Conservation (phyloP, 495 filamentous ascomycete species). For the Tuber magnatum region DNA sequence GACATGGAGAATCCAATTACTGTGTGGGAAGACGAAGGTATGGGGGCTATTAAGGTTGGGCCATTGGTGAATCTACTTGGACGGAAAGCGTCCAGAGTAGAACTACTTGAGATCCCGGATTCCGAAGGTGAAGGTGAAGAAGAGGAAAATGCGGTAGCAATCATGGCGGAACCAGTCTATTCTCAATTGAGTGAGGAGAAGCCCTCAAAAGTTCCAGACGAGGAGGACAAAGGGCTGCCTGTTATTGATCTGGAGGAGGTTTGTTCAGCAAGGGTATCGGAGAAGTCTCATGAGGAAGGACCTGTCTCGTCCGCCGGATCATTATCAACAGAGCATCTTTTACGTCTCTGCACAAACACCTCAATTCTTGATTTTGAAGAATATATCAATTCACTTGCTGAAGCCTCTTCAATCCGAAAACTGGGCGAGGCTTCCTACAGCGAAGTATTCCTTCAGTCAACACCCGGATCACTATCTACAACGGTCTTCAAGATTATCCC, state of each 20-base stretch:
- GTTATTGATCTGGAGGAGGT: neutral
- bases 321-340: slow-evolving; percentile 20
- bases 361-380: slow-evolving; percentile 31
- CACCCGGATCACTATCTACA: neutral
- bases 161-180: neutral
- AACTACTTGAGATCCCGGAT: slow-evolving; percentile 14
- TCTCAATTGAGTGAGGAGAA: neutral
- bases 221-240: neutral
- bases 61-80: neutral
- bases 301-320: slow-evolving; percentile 2
- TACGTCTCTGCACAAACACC: slow-evolving; percentile 24
- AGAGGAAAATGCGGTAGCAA: slow-evolving; percentile 2
- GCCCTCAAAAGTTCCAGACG: neutral
- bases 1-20: slow-evolving; percentile 18
- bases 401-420: slow-evolving; percentile 28
- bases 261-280: neutral
- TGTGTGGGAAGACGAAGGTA: slow-evolving; percentile 34
- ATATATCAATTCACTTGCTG: slow-evolving; percentile 23
- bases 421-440: slow-evolving; percentile 40
- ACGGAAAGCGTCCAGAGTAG: neutral
- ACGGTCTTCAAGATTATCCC: slow-evolving; percentile 41
- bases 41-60: slow-evolving; percentile 14
- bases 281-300: neutral
- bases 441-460: slow-evolving; percentile 36
- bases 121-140: slow-evolving; percentile 16